A percentile compares a stretch with the other conserved stretches of the same genome.
Evolutionary conservation across 257 asterid species (phyloP).

Genomic region (Hygrophila difformis): DNA sequence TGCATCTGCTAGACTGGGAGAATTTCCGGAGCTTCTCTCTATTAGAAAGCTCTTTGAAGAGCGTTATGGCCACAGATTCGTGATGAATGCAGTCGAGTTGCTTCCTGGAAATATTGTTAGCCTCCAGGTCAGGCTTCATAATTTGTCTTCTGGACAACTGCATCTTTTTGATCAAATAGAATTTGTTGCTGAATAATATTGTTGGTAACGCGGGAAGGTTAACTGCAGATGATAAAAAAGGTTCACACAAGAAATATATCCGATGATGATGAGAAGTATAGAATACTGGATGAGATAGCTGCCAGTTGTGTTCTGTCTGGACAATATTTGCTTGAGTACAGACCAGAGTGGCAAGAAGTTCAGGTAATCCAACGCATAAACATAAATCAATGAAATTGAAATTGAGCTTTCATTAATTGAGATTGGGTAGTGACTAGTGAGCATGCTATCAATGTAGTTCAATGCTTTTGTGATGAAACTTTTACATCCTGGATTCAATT

Average conservation of each 20-base stretch:
- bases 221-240: slow-evolving; percentile 47
- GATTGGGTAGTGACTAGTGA: too few relatives aligned
- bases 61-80: slow-evolving; percentile 40
- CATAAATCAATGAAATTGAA: too few relatives aligned
- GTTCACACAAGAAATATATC: slow-evolving; percentile 30
- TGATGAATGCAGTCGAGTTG: slow-evolving; percentile 34
- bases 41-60: slow-evolving; percentile 28
- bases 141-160: too few relatives aligned
- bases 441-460: too few relatives aligned
- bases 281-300: slow-evolving; percentile 46
- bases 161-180: too few relatives aligned
- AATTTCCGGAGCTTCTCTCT: slow-evolving; percentile 56
- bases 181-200: not conserved
- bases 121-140: slow-evolving; percentile 32
- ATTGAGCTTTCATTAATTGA: too few relatives aligned
- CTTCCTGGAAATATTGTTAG: slow-evolving; percentile 57
- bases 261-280: slow-evolving; percentile 50
- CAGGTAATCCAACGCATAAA: too few relatives aligned
- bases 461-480: too few relatives aligned
- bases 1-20: slow-evolving; percentile 56
- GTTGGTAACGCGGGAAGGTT: too few relatives aligned
- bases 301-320: slow-evolving; percentile 28
- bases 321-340: slow-evolving; percentile 52
- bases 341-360: slow-evolving; percentile 21
- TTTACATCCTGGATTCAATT: too few relatives aligned